A percentile compares a stretch with the other conserved stretches of the same genome.
phyloP scores from a whole-genome alignment of 768 basidiomycete genomes.

The Mycena epipterygia region DNA sequence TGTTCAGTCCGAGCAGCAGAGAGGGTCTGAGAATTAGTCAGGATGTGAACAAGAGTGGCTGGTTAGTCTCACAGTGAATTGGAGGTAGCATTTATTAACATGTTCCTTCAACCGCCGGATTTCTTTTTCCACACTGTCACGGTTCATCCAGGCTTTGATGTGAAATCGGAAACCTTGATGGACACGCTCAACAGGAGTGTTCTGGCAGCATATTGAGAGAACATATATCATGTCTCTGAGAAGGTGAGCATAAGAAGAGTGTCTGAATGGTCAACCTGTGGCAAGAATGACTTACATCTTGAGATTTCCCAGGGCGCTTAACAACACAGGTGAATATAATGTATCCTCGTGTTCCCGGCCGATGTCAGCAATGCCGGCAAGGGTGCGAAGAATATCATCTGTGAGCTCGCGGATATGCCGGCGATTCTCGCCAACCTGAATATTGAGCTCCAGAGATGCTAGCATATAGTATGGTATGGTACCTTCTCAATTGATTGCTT shows the following conservation, averaged over 20 bases:
- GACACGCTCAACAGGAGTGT: neutral
- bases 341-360: neutral
- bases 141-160: conserved; percentile 29
- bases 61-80: conserved; percentile 28
- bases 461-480: neutral
- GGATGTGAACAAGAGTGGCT: no score
- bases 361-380: neutral
- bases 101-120: conserved; percentile 23
- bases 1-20: neutral
- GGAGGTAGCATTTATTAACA: conserved; percentile 21
- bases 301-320: conserved; percentile 10
- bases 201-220: neutral
- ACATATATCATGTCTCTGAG: conserved; percentile 24
- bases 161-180: conserved; percentile 3
- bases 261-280: no score
- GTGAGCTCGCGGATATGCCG: conserved; percentile 13
- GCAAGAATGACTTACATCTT: conserved; percentile 3
- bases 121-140: conserved; percentile 24
- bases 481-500: neutral
- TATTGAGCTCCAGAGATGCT: neutral
- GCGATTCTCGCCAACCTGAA: conserved; percentile 26
- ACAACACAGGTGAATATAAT: conserved; percentile 1
- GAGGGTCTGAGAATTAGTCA: neutral
- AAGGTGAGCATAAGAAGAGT: no score
- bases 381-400: conserved; percentile 9